Conservation (phyloP, 2,329 filamentous ascomycete species). For the Elsinoe perseae region DNA sequence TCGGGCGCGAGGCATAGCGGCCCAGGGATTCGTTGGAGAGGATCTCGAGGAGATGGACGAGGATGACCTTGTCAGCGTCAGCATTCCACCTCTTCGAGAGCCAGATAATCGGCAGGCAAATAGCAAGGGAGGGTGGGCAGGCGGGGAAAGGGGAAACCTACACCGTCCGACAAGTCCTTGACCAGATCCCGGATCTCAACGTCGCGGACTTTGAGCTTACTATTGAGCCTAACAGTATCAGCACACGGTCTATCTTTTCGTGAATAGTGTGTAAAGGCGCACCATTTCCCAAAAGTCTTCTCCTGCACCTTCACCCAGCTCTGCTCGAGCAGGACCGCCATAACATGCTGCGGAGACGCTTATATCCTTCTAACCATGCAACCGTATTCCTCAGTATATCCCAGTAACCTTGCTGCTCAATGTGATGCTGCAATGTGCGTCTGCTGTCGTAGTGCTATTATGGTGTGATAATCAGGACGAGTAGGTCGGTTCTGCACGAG, state of each 20-base stretch:
- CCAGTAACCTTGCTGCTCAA: neutral
- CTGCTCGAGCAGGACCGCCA: constrained; percentile 42
- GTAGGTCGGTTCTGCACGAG: no score
- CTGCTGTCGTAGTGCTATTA: constrained; percentile 27
- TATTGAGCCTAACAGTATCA: constrained; percentile 67
- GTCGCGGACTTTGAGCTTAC: constrained; percentile 72
- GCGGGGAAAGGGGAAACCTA: constrained; percentile 44
- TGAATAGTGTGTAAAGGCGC: constrained; percentile 22
- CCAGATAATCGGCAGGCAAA: neutral
- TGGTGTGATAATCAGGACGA: neutral
- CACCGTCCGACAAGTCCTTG: constrained; percentile 83
- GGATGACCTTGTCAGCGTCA: constrained; percentile 57
- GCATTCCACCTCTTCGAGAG: neutral
- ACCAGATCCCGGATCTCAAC: constrained; percentile 82
- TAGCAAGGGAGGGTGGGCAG: neutral
- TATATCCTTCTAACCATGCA: constrained; percentile 3
- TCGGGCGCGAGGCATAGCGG: constrained; percentile 92
- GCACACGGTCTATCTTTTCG: neutral
- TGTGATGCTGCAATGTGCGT: neutral
- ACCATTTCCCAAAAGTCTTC: constrained; percentile 99
- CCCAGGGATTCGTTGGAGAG: constrained; percentile 90
- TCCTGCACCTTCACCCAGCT: constrained; percentile 75
- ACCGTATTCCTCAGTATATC: no score
- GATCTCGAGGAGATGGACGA: constrained; percentile 95
- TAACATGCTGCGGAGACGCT: constrained; percentile 15